These are phyloP conservation scores for Cunninghamia lanceolata DNA, from an alignment of 75 land plant genomes.

Conservation along the genomic window DNA sequence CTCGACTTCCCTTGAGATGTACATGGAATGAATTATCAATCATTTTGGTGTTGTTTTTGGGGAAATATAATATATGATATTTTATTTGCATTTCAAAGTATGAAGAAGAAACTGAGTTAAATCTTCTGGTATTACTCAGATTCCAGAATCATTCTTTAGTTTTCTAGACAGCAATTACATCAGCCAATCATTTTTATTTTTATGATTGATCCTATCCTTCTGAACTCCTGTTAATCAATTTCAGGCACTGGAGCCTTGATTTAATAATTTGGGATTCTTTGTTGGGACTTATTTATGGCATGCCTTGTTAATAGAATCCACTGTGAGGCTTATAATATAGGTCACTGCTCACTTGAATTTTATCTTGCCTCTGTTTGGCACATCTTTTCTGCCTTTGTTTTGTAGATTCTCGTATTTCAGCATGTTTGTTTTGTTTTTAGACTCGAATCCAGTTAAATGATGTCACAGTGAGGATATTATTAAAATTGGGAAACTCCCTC, in stretches of 20 bases:
- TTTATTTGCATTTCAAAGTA: background rate
- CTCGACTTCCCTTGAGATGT: background rate
- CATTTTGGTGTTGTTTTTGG: conserved; percentile 8
- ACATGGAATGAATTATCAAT: conserved; percentile 10
- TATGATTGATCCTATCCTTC: background rate
- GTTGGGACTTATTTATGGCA: background rate
- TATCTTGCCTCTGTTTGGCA: too few species aligned
- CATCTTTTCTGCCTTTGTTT: too few species aligned
- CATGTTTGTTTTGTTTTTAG: too few species aligned
- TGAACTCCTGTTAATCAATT: background rate
- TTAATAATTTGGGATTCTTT: background rate
- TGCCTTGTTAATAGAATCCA: too few species aligned
- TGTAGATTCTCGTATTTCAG: too few species aligned
- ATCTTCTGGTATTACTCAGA: background rate
- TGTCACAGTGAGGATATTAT: background rate
- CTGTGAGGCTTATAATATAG: too few species aligned
- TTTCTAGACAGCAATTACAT: background rate
- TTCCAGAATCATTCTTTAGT: background rate
- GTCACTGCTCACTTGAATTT: too few species aligned
- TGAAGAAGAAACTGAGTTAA: too few species aligned
- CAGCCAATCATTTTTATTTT: background rate
- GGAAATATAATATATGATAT: background rate
- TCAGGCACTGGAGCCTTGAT: background rate
- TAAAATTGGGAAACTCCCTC: too few species aligned
- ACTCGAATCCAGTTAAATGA: background rate